These are phyloP conservation scores for Debaryomyces nepalensis DNA, from an alignment of 1,139 yeast genomes.

Conservation along the genomic window DNA sequence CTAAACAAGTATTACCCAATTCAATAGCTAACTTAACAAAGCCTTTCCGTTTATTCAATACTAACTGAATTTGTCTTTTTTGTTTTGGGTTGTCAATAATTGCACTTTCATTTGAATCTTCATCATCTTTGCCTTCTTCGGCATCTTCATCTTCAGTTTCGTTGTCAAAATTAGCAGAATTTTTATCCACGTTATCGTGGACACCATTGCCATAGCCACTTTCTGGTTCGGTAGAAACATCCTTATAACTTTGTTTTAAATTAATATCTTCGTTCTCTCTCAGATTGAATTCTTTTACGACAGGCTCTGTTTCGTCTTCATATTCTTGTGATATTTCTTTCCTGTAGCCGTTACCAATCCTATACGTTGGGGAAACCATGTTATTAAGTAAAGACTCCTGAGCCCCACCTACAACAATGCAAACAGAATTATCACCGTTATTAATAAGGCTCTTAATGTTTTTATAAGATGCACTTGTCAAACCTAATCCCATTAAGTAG, in stretches of 20 bases:
- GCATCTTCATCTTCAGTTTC: slow-evolving; percentile 28
- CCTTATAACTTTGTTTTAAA: no score
- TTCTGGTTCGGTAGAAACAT: no score
- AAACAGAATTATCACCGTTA: slow-evolving; percentile 73
- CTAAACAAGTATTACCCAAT: slow-evolving; percentile 75
- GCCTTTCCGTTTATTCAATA: slow-evolving; percentile 80
- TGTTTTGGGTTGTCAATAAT: neutral
- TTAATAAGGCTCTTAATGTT: slow-evolving; percentile 70
- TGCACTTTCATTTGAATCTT: neutral
- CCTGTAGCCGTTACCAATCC: slow-evolving; percentile 55
- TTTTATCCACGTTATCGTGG: slow-evolving; percentile 17
- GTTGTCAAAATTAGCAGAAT: slow-evolving; percentile 23
- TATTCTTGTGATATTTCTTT: slow-evolving; percentile 42
- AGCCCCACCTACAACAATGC: slow-evolving; percentile 95
- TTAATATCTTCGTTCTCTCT: slow-evolving; percentile 6
- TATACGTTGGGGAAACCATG: slow-evolving; percentile 39
- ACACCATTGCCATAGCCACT: no score
- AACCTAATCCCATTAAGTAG: slow-evolving; percentile 78
- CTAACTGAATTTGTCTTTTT: slow-evolving; percentile 46
- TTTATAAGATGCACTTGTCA: slow-evolving; percentile 80
- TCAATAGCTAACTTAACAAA: slow-evolving; percentile 86
- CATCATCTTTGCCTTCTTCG: neutral
- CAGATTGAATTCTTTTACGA: slow-evolving; percentile 7
- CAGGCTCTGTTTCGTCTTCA: slow-evolving; percentile 14
- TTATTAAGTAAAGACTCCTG: slow-evolving; percentile 74